Evolutionary conservation across 345 rosid genomes (phyloP), one percentile per base, ranked within the genome.

Genomic region (Eutrema japonicum): DNA sequence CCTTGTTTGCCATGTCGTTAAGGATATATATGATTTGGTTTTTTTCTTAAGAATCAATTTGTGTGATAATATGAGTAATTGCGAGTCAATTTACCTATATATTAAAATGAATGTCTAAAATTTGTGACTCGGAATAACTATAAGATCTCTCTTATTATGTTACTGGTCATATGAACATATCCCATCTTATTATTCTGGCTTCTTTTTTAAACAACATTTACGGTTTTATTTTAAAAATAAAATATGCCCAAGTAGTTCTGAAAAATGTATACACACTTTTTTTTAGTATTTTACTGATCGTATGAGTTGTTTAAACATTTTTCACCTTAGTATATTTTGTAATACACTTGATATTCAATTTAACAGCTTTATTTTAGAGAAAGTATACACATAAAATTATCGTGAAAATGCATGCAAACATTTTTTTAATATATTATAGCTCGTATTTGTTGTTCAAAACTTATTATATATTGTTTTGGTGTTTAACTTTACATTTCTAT

Each of bases 1-100:
- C 26, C 48, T 33, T 3, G 48, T 54, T 72, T 63, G 63, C 16
- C 36, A 52, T 72, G 7, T 33, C 47, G 70, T n/a, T 55, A 37
- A 36, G 12, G 16, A 71, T 56, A 45, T 10, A 35, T 10, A 33
- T 3, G 33, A 22, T 42, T 50, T 29, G 40, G 4, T 22, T 37
- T 41, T 38, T 22, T 22, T 38, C 11, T 12, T 37, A 7, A 55
- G 18, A 33, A n/a, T 35, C 42, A 54, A 32, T 32, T 38, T 30
- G 26, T 22, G 26, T 18, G 22, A 18, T 18, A 18, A 22, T 22
- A 22, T 22, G 26, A 22, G 26, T 22, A 22, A 22, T 22, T 22
- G 26, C 26, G 26, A 22, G 26, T 22, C 26, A 22, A 22, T 22
- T 22, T 22, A 22, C 10, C 1, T 38, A 8, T 8, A 38, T 38